Percentiles rank a stretch among this genome's conserved stretches.
Conservation (phyloP, 1,284 basidiomycete genomes). For the Farysia itapuensis region DNA sequence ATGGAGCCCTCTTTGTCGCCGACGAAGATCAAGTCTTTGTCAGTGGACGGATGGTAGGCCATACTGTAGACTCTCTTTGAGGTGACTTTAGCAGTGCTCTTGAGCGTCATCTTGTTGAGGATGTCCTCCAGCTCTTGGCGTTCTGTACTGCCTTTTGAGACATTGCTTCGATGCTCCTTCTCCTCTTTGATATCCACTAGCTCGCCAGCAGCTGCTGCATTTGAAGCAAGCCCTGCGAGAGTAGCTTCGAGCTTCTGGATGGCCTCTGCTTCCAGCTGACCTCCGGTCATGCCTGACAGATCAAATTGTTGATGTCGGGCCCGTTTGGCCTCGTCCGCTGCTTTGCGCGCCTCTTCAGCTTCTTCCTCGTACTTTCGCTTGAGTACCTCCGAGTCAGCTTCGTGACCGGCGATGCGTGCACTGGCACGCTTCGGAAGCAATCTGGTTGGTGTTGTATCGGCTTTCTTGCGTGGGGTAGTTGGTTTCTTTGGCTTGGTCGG, state of each 20-base stretch:
- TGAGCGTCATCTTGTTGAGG: conserved; percentile 47
- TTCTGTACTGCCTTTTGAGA: conserved; percentile 2
- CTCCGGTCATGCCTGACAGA: conserved; percentile 29
- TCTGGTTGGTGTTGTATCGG: conserved; percentile 9
- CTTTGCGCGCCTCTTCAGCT: conserved; percentile 30
- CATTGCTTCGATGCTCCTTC: conserved; percentile 4
- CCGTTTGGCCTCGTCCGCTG: conserved; percentile 34
- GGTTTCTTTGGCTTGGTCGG: conserved; percentile 22
- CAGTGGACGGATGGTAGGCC: conserved; percentile 45
- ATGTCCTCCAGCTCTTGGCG: conserved; percentile 30
- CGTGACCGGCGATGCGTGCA: conserved; percentile 38
- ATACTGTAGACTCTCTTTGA: conserved; percentile 50
- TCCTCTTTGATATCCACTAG: conserved; percentile 27
- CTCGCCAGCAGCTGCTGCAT: conserved; percentile 12
- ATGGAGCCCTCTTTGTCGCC: conserved; percentile 55
- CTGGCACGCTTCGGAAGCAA: conserved; percentile 36
- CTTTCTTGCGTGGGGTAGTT: conserved; percentile 19
- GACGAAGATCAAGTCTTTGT: conserved; percentile 53
- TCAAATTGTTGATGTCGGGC: conserved; percentile 44
- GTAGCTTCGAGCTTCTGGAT: conserved; percentile 22
- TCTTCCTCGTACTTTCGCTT: conserved; percentile 46
- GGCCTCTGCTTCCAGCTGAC: conserved; percentile 22
- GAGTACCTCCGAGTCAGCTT: conserved; percentile 40
- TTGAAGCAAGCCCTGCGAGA: conserved; percentile 9
- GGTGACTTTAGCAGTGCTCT: conserved; percentile 40